Percentiles rank a stretch among this genome's conserved stretches.
phyloP scores from a whole-genome alignment of 495 filamentous ascomycete genomes.

The Staphylotrichum longicolle region DNA sequence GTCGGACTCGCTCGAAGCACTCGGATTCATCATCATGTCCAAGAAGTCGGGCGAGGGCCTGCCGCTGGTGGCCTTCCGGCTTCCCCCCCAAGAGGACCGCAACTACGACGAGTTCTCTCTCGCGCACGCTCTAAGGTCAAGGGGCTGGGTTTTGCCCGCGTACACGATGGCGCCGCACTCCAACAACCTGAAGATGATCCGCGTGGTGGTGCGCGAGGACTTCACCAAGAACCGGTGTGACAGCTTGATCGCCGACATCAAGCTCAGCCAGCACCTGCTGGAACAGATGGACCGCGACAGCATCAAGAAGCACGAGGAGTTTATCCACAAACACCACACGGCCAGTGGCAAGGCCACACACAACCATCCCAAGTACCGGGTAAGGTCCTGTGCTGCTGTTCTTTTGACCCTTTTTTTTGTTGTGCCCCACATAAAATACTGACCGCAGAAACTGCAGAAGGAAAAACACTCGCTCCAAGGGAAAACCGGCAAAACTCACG shows the following conservation, averaged over 20 bases:
- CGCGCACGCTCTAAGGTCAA: conserved; percentile 75
- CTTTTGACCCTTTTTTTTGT: neutral
- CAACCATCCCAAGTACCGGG: conserved; percentile 61
- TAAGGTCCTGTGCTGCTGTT: conserved; percentile 30
- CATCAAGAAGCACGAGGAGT: conserved; percentile 63
- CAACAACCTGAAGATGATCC: conserved; percentile 75
- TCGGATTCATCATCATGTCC: conserved; percentile 85
- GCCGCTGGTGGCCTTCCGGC: conserved; percentile 81
- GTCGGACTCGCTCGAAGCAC: conserved; percentile 59
- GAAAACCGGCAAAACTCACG: conserved; percentile 84
- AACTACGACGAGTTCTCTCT: conserved; percentile 80
- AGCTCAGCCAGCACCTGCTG: conserved; percentile 63
- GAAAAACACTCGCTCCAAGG: conserved; percentile 86
- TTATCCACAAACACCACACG: conserved; percentile 56
- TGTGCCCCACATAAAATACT: conserved; percentile 14
- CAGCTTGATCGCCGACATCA: conserved; percentile 67
- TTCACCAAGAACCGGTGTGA: conserved; percentile 77
- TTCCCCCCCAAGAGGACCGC: conserved; percentile 54
- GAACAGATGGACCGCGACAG: conserved; percentile 69
- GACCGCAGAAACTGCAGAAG: conserved; percentile 40
- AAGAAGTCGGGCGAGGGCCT: conserved; percentile 69
- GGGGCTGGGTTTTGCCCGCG: conserved; percentile 88
- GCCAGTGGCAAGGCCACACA: conserved; percentile 56
- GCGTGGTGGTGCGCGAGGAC: conserved; percentile 85
- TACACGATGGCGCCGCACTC: conserved; percentile 93